Percentiles rank a stretch among this genome's conserved stretches.
Evolutionary conservation across 2,329 filamentous ascomycete genomes (phyloP).

Genomic region (Fusarium pseudonygamai): DNA sequence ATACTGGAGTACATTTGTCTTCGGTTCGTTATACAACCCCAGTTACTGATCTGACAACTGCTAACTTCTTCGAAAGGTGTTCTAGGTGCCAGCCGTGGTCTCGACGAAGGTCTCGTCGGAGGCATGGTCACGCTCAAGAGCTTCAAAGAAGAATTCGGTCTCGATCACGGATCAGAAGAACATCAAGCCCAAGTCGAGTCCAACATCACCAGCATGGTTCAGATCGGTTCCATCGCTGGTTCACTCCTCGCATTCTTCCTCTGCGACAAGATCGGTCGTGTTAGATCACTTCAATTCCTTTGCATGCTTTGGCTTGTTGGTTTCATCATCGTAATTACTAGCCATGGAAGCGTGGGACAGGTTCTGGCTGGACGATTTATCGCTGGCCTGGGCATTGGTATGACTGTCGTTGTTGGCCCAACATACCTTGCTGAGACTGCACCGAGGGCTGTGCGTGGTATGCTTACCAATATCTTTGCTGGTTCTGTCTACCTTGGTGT

Average conservation of each 20-base stretch:
- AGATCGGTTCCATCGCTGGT: conserved; percentile 73
- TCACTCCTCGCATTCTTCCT: conserved; percentile 60
- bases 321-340: conserved; percentile 4
- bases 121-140: conserved; percentile 68
- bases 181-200: conserved; percentile 68
- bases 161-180: conserved; percentile 56
- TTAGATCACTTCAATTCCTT: conserved; percentile 7
- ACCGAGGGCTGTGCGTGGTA: conserved; percentile 69
- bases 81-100: conserved; percentile 15
- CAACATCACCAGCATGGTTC: conserved; percentile 77
- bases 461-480: conserved; percentile 64
- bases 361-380: conserved; percentile 11
- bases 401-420: conserved; percentile 45
- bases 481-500: conserved; percentile 39
- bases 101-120: conserved; percentile 68
- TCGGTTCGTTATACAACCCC: neutral
- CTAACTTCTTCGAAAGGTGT: neutral
- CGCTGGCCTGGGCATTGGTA: conserved; percentile 13
- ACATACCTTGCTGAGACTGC: conserved; percentile 71
- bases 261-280: conserved; percentile 16
- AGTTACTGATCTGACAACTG: accelerated
- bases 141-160: conserved; percentile 64
- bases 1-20: conserved; percentile 25
- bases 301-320: conserved; percentile 9
- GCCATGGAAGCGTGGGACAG: conserved; percentile 15